Base-by-base conservation (phyloP, 257 asterid genomes). In the Cordia subcordata region DNA sequence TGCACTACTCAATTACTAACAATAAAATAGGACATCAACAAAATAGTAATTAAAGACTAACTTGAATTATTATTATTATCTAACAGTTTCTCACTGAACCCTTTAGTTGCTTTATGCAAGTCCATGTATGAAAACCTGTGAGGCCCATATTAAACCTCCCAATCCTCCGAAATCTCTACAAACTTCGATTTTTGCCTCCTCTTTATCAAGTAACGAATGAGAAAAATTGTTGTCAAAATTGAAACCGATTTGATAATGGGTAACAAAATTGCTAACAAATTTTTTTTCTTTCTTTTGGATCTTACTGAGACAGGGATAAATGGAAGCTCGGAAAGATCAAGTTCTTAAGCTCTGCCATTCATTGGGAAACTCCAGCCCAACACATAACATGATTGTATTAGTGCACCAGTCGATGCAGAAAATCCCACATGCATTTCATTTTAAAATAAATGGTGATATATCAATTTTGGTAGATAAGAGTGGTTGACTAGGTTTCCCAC, bases 361-460 rank as follows among this genome's bases (percentile, higher is more conserved):
- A 70, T 51, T 38, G 57, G 40, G 21, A 70, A 64, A 20, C 72
- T 65, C 72, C 77, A 71, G 10, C 72, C 77, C 33, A 65, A 4
- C 17, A 71, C 37, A 21, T 60, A 71, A n/a, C 63, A 54, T 12
- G 64, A 53, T 42, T 61, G 50, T 1, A 22, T n/a, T 5, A 20
- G 8, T 3, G 54, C 14, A 14, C 56, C 68, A 10, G 57, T 60
- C 13, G 60, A 32, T 23, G 72, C 47, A 10, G 72, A 53, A 56
- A 65, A 66, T 10, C 76, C 72, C 0, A 65, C 49, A 19, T 54
- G 65, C 76, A 71, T 71, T 1, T n/a, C n/a, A n/a, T 22, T 44
- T 16, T 0, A 64, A 13, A 2, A 65, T 19, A 42, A 2, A 1
- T 2, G 47, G 22, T 65, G 61, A 23, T 13, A 39, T 5, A 20